These are phyloP conservation scores for Babesia caballi DNA, from an alignment of 169 alveolate genomes.

Conservation along the genomic window DNA sequence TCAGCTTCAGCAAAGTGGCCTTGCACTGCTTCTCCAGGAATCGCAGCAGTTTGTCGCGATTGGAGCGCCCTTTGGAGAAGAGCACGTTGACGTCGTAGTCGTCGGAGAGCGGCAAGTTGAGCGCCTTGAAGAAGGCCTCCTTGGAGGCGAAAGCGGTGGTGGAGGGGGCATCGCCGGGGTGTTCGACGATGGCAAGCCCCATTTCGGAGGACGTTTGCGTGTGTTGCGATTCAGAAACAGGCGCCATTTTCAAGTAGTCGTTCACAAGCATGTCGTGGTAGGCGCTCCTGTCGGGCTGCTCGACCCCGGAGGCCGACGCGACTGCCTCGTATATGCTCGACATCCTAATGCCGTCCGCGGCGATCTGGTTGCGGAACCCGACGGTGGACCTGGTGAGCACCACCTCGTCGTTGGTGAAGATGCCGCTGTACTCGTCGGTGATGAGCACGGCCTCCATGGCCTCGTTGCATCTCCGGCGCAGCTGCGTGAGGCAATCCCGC, in stretches of 20 bases:
- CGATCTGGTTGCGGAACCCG: slow-evolving; percentile 15
- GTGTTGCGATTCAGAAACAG: not conserved
- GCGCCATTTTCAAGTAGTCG: not conserved
- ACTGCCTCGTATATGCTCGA: slow-evolving; percentile 29
- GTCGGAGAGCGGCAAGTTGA: slow-evolving; percentile 41
- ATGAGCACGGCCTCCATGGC: slow-evolving; percentile 52
- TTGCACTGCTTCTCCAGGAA: slow-evolving; percentile 14
- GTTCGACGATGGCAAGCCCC: not conserved
- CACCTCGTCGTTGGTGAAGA: slow-evolving; percentile 49
- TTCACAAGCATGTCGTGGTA: not conserved
- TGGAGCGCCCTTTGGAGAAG: slow-evolving; percentile 15
- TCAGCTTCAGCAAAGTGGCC: slow-evolving; percentile 10
- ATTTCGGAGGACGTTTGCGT: not conserved
- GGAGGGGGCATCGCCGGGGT: not conserved
- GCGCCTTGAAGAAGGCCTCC: slow-evolving; percentile 32
- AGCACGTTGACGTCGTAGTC: slow-evolving; percentile 50
- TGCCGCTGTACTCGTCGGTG: slow-evolving; percentile 60
- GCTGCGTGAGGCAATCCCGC: slow-evolving; percentile 43
- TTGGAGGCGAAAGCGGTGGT: not conserved
- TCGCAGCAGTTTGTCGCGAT: slow-evolving; percentile 35
- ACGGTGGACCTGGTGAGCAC: slow-evolving; percentile 51
- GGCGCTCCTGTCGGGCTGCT: not conserved
- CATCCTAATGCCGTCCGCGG: slow-evolving; percentile 24
- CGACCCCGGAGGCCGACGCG: not conserved
- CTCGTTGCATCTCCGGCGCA: not conserved